Base-by-base conservation (phyloP, 768 basidiomycete genomes). In the Gloeostereum incarnatum region DNA sequence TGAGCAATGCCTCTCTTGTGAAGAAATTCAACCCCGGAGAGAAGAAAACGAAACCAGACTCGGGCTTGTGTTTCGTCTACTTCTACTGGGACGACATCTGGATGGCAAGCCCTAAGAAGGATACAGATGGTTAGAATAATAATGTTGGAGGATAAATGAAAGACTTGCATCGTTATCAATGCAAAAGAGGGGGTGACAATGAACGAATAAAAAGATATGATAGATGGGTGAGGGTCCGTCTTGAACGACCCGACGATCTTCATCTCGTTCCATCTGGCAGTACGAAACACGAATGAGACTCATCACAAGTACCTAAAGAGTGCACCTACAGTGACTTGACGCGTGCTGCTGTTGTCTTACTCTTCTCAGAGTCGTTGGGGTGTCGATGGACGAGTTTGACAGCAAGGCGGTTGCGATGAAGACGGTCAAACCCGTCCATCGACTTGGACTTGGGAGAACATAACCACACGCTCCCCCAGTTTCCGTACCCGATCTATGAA, bases 301-400 rank as follows among this genome's bases (percentile, higher is more conserved):
- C 31, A 39, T 30, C 40, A 32, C 32, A 38, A 26, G 14, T n/a
- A 29, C 9, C 8, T 29, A 30, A 16, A 18, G 14, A 36, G 18
- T 35, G 18, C 1, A 66, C 81, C 44, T 52, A 96, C 76, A 98
- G 66, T 31, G 91, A 91, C 51, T 81, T 68, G 40, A 99, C 86
- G 37, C 94, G 75, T 11, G 91, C 90, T 4, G 89, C 85, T 0
- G 88, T 90, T 8, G 89, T 88, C 21, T 83, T 71, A 9, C 82
- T 78, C 53, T 79, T 81, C 38, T 44, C 37, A 20, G 21, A n/a
- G 21, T 34, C 33, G 26, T 29, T 14, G 14, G 33, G 33, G 53
- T 84, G 84, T 31, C 93, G 69, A 54, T 92, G 89, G 0, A 99
- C 93, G 26, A 99, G 74, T 63, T 99, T 99, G 50, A 92, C 82